These are phyloP conservation scores for Camellia japonica DNA, from an alignment of 148 eudicot species.

Conservation along the genomic window DNA sequence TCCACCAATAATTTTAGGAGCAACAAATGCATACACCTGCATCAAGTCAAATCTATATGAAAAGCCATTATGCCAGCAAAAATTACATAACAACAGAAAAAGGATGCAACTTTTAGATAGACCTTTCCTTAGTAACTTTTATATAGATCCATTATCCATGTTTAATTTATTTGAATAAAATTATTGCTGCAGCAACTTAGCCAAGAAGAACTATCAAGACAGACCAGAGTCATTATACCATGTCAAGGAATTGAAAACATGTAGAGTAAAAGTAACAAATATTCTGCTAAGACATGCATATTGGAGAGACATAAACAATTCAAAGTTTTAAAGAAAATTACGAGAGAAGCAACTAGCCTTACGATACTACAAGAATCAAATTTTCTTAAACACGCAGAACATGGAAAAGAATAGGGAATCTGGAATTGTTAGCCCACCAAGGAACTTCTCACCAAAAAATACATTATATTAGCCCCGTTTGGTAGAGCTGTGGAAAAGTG, in stretches of 20 bases:
- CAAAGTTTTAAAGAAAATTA: neutral
- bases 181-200: neutral
- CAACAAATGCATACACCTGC: constrained; percentile 91
- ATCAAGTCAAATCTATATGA: neutral
- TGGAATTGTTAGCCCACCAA: neutral
- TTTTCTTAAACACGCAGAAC: neutral
- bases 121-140: neutral
- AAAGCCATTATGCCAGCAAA: neutral
- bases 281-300: neutral
- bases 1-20: constrained; percentile 97
- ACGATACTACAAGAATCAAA: neutral
- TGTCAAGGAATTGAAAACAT: neutral
- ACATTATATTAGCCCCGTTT: no score
- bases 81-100: constrained; percentile 6
- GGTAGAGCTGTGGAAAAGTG: no score
- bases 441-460: neutral
- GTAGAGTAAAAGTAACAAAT: neutral
- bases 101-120: neutral
- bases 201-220: neutral
- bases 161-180: neutral
- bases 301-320: neutral
- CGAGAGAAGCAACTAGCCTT: neutral
- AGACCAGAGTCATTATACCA: neutral
- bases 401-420: neutral
- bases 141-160: neutral